phyloP scores from a whole-genome alignment of 495 filamentous ascomycete genomes.

The Xylona heveae region DNA sequence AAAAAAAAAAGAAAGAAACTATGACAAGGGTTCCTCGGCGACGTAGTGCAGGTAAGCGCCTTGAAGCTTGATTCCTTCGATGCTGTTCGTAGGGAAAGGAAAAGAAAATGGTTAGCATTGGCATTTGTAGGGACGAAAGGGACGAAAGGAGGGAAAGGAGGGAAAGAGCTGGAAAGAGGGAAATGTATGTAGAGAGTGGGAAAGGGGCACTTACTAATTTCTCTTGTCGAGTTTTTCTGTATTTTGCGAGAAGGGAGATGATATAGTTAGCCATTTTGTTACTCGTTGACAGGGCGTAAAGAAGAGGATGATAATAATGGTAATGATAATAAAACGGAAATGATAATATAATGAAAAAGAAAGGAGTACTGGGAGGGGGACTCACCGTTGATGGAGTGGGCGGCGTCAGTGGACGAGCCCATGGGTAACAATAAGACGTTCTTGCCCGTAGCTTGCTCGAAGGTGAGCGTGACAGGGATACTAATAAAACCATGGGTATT shows the following conservation, averaged over 20 bases:
- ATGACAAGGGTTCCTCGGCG: conserved; percentile 55
- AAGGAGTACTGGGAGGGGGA: not conserved
- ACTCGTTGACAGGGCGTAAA: no score
- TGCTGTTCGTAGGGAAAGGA: conserved; percentile 13
- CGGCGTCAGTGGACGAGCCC: conserved; percentile 90
- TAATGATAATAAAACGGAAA: no score
- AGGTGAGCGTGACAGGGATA: conserved; percentile 91
- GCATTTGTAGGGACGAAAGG: no score
- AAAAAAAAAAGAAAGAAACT: conserved; percentile 1
- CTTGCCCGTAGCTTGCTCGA: conserved; percentile 96
- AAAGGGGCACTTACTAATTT: conserved; percentile 37
- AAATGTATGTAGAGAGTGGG: not conserved
- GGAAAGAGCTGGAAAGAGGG: no score
- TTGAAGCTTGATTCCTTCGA: conserved; percentile 90
- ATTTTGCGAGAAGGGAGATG: no score
- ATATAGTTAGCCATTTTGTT: no score
- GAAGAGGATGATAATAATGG: no score
- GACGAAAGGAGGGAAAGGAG: no score
- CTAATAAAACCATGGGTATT: conserved; percentile 17
- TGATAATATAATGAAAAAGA: not conserved
- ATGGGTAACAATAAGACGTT: conserved; percentile 91
- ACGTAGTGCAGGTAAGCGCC: conserved; percentile 95
- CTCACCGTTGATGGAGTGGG: conserved; percentile 64
- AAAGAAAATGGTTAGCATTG: not conserved
- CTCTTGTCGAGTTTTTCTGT: conserved; percentile 80